Conservation (phyloP, 2,329 filamentous ascomycete genomes). For the Claviceps capensis region DNA sequence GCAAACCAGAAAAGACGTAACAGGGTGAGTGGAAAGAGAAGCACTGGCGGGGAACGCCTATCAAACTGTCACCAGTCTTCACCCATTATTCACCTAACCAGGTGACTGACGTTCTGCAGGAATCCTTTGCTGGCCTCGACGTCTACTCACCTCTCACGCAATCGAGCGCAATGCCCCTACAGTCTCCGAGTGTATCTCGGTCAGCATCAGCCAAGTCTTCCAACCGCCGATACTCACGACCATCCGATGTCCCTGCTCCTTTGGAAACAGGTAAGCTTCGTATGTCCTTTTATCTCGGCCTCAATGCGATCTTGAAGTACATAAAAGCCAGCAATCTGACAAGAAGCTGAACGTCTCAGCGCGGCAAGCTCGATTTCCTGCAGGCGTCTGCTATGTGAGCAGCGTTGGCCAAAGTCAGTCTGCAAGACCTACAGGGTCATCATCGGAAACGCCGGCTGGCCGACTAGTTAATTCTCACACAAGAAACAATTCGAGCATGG, state of each 20-base stretch:
- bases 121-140: constrained; percentile 74
- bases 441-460: constrained; percentile 48
- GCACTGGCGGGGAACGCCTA: not conserved
- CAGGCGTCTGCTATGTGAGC: constrained; percentile 32
- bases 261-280: constrained; percentile 33
- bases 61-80: not conserved
- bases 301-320: constrained; percentile 22
- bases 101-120: constrained; percentile 31
- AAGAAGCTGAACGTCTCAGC: constrained; percentile 26
- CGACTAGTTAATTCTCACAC: constrained; percentile 55
- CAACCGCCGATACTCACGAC: constrained; percentile 52
- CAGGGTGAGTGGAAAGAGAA: constrained; percentile 44
- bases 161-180: constrained; percentile 29
- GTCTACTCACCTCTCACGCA: constrained; percentile 32
- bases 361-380: constrained; percentile 42
- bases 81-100: not conserved
- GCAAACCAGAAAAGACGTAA: constrained; percentile 72
- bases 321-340: constrained; percentile 16
- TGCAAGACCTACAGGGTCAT: constrained; percentile 2
- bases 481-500: constrained; percentile 70
- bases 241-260: constrained; percentile 35
- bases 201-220: constrained; percentile 21
- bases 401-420: constrained; percentile 32
- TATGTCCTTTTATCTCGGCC: constrained; percentile 32
- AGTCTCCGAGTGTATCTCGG: constrained; percentile 42